Base-by-base conservation (phyloP, 306 rosid species). In the Senna tora region DNA sequence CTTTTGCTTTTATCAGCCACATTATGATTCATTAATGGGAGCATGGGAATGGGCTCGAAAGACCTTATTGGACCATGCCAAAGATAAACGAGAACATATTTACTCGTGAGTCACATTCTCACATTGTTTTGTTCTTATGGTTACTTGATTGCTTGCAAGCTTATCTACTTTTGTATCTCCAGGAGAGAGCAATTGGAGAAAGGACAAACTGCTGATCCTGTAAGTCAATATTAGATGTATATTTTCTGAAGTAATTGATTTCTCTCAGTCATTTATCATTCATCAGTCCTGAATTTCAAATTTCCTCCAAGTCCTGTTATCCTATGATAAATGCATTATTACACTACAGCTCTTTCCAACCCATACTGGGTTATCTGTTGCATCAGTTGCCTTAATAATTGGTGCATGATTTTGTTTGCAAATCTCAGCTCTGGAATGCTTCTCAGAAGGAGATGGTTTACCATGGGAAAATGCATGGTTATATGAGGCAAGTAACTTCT, bases 11-110 rank as follows among this genome's bases (percentile, higher is more conserved):
- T 87, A 94, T 79, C 87, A 91, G 83, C 96, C 92, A 25, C 88
- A 73, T 75, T 94, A 94, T 53, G 98, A 94, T 82, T 89, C 96
- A 57, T 55, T 94, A 16, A 81, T 65, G 73, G 98, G 98, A 66
- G 92, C 98, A 33, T 89, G 98, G 98, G 92, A 85, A 45, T 94
- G 98, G 98, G 98, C 98, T 65, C 95, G 90, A 15, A 91, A 87
- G 80, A 91, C 94, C 69, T 86, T 94, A 82, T 74, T 79, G 75
- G 90, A 86, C 72, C 98, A 94, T 79, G 92, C 98, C 75, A 69
- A 75, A 0, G 98, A 90, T 76, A 84, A 84, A 84, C 70, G 97
- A 75, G 89, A 87, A 72, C 90, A 80, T 77, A 46, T 77, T 67
- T 93, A 89, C 85, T 78, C 97, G 96, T 90, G 79, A 77, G 93